Base-by-base conservation (phyloP, 225 moss, liverwort and hornwort genomes). In the Anthoceros angustus region DNA sequence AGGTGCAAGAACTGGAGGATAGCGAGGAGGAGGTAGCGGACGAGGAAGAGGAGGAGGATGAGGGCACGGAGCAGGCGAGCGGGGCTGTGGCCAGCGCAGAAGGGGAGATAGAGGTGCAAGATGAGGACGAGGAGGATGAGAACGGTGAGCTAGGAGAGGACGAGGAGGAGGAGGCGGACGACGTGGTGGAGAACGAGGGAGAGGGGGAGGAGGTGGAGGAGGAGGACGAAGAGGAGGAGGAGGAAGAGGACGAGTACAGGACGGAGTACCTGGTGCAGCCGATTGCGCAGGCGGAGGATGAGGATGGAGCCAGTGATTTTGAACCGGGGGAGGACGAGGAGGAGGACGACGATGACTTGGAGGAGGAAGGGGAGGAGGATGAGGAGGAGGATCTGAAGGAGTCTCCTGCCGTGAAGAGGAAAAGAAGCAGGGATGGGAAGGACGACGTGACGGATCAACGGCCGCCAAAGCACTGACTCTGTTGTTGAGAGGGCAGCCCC, bases 271-370 rank as follows among this genome's bases (percentile, higher is more conserved):
- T 89, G 18, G 74, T 89, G 63, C 89, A 86, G 77, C 86, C 89
- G 9, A 77, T 89, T 23, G 80, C 77, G 12, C 89, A 79, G 66
- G 75, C 80, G 5, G 86, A 89, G 67, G 89, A 86, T 32, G 86
- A 86, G 21, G 89, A 89, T 77, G 88, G 88, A 66, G 88, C 88
- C 42, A 86, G 88, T 69, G 89, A 86, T 62, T 89, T 89, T 21
- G 84, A 84, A 71, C 89, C 89, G 5, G 89, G 84, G 10, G 82
- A 86, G 0, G 86, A 89, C 23, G 86, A 86, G 5, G 83, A 83
- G 86, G 32, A 82, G 49, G 85, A 85, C 14, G 89, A 86, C 45
- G 82, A 86, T n/a, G 86, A 86, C 64, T 76, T 84, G 9, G 89
- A 86, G 62, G 82, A 82, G 21, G 89, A 84, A 48, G 88, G 80